Conservation (phyloP, 345 rosid species). For the Physaria fendleri region DNA sequence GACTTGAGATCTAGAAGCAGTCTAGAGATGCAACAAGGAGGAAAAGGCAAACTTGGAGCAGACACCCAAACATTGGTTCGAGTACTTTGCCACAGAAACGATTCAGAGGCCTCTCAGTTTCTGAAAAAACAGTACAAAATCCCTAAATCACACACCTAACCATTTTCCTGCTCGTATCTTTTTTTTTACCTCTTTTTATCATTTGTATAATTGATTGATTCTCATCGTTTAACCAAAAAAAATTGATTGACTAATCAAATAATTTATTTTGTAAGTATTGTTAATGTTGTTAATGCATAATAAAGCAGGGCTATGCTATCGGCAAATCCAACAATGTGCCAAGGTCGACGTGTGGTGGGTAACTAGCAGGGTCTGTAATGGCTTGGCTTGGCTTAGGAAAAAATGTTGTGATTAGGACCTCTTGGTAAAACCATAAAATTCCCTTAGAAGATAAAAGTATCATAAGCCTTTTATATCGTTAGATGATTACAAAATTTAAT, state of each 20-base stretch:
- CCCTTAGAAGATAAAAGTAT: neutral
- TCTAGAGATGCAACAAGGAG: slow-evolving; percentile 49
- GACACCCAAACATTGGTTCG: slow-evolving; percentile 73
- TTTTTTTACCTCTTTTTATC: too few species aligned
- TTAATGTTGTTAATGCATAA: neutral
- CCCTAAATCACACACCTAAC: slow-evolving; percentile 52
- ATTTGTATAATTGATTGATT: too few species aligned
- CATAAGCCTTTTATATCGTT: neutral
- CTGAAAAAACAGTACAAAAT: slow-evolving; percentile 91
- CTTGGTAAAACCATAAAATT: neutral
- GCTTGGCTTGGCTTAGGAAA: too few species aligned
- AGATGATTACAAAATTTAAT: neutral
- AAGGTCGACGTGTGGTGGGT: too few species aligned
- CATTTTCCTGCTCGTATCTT: too few species aligned
- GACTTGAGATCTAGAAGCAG: slow-evolving; percentile 66
- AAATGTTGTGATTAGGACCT: too few species aligned
- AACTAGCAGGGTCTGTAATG: too few species aligned
- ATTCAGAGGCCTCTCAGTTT: slow-evolving; percentile 83
- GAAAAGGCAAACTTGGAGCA: slow-evolving; percentile 63
- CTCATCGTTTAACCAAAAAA: too few species aligned
- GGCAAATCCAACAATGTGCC: too few species aligned
- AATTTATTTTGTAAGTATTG: neutral
- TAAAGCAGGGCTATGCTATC: too few species aligned
- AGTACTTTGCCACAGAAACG: slow-evolving; percentile 82
- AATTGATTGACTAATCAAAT: too few species aligned